Base-by-base conservation (phyloP, 179 eudicot genomes). In the Patellifolia procumbens region DNA sequence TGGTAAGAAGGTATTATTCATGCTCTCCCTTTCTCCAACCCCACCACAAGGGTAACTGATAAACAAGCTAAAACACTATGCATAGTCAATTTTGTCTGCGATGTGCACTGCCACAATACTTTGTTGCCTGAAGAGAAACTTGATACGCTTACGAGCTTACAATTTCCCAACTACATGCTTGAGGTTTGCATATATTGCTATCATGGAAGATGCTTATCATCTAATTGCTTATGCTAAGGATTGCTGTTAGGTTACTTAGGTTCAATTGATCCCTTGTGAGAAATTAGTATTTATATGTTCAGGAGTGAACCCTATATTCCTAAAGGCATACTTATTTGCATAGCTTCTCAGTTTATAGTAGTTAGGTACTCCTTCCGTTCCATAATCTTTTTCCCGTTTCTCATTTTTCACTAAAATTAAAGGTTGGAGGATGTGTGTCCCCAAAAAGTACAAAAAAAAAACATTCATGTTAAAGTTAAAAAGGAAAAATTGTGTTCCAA, bases 1-100 rank as follows among this genome's bases (percentile, higher is more conserved):
- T 45, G 97, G 86, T 60, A 86, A 88, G 61, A 89, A 91, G 98
- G 98, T 90, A 81, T 58, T 72, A n/a, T 10, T 46, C 37, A 7
- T 67, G 29, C 42, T 65, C 55, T 76, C 42, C 13, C 19, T 55
- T 49, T 20, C 19, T 53, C 15, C 37, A 22, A 58, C 35, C 39
- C 22, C 56, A 48, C 26, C 12, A 42, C 35, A 31, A 68, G 37
- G 3, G 58, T 63, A 39, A 74, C 43, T 26, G 5, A 55, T 55
- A 67, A 29, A 58, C 26, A 26, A 26, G 31, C 29, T 22, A n/a
- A 28, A 76, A 42, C 34, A 53, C 60, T 72, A 53, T 35, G 31
- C 20, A 17, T 22, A 24, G 42, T 29, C 37, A 43, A 4, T 52
- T 31, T 17, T 63, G 17, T 32, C 56, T 49, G 48, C 32, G 32